Evolutionary conservation across 164 flowering plant genomes (phyloP), one percentile per base, ranked within the genome.

Genomic region (Magnolia kwangsiensis): DNA sequence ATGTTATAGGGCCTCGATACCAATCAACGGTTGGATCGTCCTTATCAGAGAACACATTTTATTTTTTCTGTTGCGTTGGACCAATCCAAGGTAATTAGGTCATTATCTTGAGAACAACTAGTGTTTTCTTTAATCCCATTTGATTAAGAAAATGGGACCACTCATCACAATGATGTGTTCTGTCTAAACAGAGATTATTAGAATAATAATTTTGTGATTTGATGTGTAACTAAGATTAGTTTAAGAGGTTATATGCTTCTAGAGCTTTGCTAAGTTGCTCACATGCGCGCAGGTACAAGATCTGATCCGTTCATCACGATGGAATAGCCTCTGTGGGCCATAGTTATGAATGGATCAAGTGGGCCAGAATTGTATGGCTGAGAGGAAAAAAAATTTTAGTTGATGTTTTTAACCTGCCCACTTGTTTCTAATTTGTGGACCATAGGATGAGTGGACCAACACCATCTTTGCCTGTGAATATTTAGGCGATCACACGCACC

Each of bases 41-140:
- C 50, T 20, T 10, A 31, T 68, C 71, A 68, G 31, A 24, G 31
- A 24, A 68, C 50, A 68, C 71, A 31, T 14, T 16, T 24, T 19
- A 68, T 10, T 37, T 37, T 0, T 68, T 29, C 29, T 29, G 71
- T 29, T 31, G 49, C 29, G 13, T 68, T 3, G 71, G n/a, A 37
- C 49, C 27, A 31, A 68, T 37, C 71, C 50, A 29, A 19, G 71
- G 18, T 68, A 5, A 14, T 68, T 16, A 10, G n/a, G 49, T 68
- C 50, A 29, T 68, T 68, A 11, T 45, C n/a, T 37, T 68, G 71
- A 14, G 20, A 1, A 18, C 8, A 31, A 37, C 14, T 27, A 29
- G 18, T 31, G 50, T 14, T 68, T 68, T 68, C 24, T 68, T 68
- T 68, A 68, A 29, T 68, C 71, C 31, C 50, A 68, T 31, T 68